Percentiles rank a stretch among this genome's conserved stretches.
Conservation (phyloP, 306 rosid genomes). For the Lotus japonicus region DNA sequence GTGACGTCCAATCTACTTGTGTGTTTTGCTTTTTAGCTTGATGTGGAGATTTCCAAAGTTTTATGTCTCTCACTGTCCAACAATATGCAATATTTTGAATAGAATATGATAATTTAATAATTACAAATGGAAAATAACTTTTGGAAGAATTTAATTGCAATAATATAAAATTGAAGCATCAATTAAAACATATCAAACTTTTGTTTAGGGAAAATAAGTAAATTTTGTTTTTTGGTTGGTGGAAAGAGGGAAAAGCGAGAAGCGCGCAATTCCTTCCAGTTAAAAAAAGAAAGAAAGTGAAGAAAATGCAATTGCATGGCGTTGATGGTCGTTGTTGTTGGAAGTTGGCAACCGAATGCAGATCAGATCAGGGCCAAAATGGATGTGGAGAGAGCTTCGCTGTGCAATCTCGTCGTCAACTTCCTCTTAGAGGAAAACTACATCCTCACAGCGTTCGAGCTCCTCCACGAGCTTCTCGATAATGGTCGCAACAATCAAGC, state of each 20-base stretch:
- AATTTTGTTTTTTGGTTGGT: not conserved
- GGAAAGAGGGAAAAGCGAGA: slow-evolving; percentile 5
- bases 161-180: too few relatives aligned
- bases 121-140: too few relatives aligned
- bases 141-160: too few relatives aligned
- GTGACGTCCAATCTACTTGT: too few relatives aligned
- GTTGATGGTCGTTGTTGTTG: not conserved
- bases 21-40: too few relatives aligned
- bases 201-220: too few relatives aligned
- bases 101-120: too few relatives aligned
- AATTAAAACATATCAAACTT: too few relatives aligned
- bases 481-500: slow-evolving; percentile 85
- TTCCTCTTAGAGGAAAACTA: slow-evolving; percentile 90
- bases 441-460: slow-evolving; percentile 86
- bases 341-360: not conserved
- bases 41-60: too few relatives aligned
- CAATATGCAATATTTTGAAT: too few relatives aligned
- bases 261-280: slow-evolving; percentile 1
- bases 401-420: slow-evolving; percentile 94
- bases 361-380: slow-evolving; percentile 35
- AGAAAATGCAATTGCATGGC: not conserved
- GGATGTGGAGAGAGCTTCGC: slow-evolving; percentile 76
- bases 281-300: not conserved
- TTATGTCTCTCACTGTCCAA: too few relatives aligned
- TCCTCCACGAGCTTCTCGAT: slow-evolving; percentile 94